These are phyloP conservation scores for Lenwebbia sp. DNA, from an alignment of 345 rosid genomes.

Conservation along the genomic window DNA sequence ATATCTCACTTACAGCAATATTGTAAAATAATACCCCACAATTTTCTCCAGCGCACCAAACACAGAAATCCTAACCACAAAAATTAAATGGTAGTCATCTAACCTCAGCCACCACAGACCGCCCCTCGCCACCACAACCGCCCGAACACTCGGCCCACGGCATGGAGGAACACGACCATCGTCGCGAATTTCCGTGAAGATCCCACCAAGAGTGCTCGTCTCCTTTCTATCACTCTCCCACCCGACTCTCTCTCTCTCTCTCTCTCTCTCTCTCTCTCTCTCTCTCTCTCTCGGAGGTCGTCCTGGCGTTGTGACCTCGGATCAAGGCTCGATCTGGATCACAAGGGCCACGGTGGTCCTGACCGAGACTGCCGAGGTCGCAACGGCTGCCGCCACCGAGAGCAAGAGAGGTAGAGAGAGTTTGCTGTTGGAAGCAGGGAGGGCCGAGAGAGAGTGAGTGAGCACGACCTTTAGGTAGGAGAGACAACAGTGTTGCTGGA, in stretches of 20 bases:
- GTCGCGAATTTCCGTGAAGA: neutral
- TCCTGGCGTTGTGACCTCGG: no score
- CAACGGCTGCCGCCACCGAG: neutral
- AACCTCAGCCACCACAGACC: neutral
- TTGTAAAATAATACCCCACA: no score
- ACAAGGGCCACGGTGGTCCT: neutral
- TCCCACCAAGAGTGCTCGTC: neutral
- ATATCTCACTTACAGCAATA: no score
- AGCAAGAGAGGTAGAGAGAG: neutral
- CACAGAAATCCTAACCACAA: no score
- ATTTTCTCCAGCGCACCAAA: no score
- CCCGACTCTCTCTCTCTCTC: no score
- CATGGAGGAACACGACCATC: neutral
- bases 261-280: no score
- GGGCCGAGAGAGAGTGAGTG: neutral
- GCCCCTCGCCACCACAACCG: neutral
- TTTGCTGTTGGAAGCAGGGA: neutral
- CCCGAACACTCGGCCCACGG: neutral
- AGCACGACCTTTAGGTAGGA: no score
- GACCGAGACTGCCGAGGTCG: neutral
- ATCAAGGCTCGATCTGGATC: neutral
- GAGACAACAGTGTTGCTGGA: neutral
- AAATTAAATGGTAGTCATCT: neutral
- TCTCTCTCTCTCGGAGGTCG: no score
- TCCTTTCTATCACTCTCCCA: neutral